Evolutionary conservation across 768 basidiomycete genomes (phyloP), one percentile per base, ranked within the genome.

Genomic region (Amanita polypyramis): DNA sequence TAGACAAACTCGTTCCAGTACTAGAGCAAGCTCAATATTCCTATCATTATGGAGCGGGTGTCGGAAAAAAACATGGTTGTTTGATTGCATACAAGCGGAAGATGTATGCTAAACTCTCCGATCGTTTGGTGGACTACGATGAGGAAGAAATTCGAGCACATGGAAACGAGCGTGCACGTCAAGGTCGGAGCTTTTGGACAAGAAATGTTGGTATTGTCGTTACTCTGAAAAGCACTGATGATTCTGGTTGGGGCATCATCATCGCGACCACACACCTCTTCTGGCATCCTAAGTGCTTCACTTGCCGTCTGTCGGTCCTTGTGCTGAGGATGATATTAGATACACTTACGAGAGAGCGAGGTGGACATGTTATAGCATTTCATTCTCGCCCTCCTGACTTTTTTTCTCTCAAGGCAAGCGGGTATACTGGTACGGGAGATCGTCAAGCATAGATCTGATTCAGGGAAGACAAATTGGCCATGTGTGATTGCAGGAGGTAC

Each of bases 231-330:
- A 66, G 65, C 38, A 60, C 65, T 5, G 64, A 62, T 7, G 55
- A 68, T 12, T 56, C 65, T 21, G 50, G 58, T 5, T 64, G 69
- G 33, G 89, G 92, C 3, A 62, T 90, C 29, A 66, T 95, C 34
- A 66, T 94, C 11, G 89, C 80, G 2, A 96, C 94, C 1, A 93
- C 93, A 0, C 94, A 97, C 67, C 68, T 95, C 19, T 97, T 96
- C 63, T 97, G 94, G 94, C 92, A 95, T 64, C 92, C 92, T 4
- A 76, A 74, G 81, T 91, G 64, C 50, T 76, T 67, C 8, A 17
- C 4, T 45, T 12, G 3, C 53, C 27, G 36, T 34, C 41, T 29
- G 37, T 21, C 27, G 15, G 5, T 32, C 5, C 15, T 32, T 49
- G 1, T 56, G 52, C 45, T 56, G 21, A 45, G 29, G 70, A 15